Conservation (phyloP, 2,329 filamentous ascomycete genomes). For the Colletotrichum lentis region DNA sequence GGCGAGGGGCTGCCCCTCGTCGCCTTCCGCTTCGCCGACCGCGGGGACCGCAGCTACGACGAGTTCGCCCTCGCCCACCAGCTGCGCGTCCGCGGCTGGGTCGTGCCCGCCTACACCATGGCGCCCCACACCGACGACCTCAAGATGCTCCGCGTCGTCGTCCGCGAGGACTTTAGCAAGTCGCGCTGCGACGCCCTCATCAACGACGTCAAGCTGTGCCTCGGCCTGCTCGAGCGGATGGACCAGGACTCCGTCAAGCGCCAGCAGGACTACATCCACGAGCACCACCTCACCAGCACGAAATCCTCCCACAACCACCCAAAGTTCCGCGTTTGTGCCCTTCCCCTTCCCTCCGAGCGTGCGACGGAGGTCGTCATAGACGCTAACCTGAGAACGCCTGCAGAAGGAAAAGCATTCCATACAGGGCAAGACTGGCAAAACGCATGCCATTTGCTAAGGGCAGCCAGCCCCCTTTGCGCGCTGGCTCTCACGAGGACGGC, state of each 20-base stretch:
- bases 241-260: slow-evolving; percentile 75
- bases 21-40: slow-evolving; percentile 70
- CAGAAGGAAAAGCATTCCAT: slow-evolving; percentile 84
- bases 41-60: slow-evolving; percentile 69
- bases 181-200: slow-evolving; percentile 82
- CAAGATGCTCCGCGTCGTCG: slow-evolving; percentile 92
- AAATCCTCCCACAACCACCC: slow-evolving; percentile 62
- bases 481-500: slow-evolving; percentile 22
- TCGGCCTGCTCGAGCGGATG: slow-evolving; percentile 75
- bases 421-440: slow-evolving; percentile 90
- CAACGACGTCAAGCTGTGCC: slow-evolving; percentile 78
- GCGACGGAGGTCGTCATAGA: slow-evolving; percentile 1
- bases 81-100: slow-evolving; percentile 87
- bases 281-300: slow-evolving; percentile 61
- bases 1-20: slow-evolving; percentile 88
- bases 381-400: slow-evolving; percentile 14
- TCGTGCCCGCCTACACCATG: slow-evolving; percentile 97
- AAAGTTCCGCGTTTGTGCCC: slow-evolving; percentile 59
- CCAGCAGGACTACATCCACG: slow-evolving; percentile 71
- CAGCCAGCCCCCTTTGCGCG: not conserved
- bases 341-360: not conserved
- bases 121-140: slow-evolving; percentile 83
- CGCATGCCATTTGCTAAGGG: slow-evolving; percentile 83
- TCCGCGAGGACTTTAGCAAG: slow-evolving; percentile 90
- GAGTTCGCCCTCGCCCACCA: slow-evolving; percentile 85